Base-by-base conservation (phyloP, 2,329 filamentous ascomycete species). In the Nannizziopsis arthrosporioides region DNA sequence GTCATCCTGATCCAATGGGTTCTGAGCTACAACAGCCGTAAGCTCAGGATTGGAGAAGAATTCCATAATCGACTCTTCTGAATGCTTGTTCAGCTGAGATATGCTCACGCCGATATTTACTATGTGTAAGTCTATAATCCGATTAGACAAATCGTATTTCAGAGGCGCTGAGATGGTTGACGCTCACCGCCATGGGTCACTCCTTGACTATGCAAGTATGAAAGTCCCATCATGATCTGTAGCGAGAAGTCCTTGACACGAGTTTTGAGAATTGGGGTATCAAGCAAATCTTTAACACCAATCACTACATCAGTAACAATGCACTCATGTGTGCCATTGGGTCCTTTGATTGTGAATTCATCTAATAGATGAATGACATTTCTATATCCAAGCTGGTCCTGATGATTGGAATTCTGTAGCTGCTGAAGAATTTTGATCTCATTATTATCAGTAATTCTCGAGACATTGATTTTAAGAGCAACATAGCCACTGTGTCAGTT, bases 151-250 rank as follows among this genome's bases (percentile, higher is more conserved):
- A 1, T 34, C 10, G 15, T 22, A 5, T 22, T 27, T 35, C 10
- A 31, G 7, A 43, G 12, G 2, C 5, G 12, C 14, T 35, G 41
- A 43, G 8, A 34, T 12, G 30, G 15, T 36, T 6, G 35, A 37
- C 14, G 18, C 51, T 34, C 37, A 54, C 53, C 51, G 37, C 51
- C 51, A 18, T 54, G 51, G 32, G 45, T 51, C 32, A 54, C 36
- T 32, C 47, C 53, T 39, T 50, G 48, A 40, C 37, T 34, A 50
- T 53, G 51, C 46, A 54, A 43, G 31, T 51, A 53, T 35, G 51
- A 51, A 22, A 54, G 30, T 31, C 51, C 53, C 43, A 53, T 36
- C 11, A 44, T 30, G 7, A 17, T 8, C 11, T 47, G 35, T 7
- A 31, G 19, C 32, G 44, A 40, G 12, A 47, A 3, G 19, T 47